Evolutionary conservation across 768 basidiomycete genomes (phyloP), one percentile per base, ranked within the genome.

Genomic region (Gymnopilus dilepis): DNA sequence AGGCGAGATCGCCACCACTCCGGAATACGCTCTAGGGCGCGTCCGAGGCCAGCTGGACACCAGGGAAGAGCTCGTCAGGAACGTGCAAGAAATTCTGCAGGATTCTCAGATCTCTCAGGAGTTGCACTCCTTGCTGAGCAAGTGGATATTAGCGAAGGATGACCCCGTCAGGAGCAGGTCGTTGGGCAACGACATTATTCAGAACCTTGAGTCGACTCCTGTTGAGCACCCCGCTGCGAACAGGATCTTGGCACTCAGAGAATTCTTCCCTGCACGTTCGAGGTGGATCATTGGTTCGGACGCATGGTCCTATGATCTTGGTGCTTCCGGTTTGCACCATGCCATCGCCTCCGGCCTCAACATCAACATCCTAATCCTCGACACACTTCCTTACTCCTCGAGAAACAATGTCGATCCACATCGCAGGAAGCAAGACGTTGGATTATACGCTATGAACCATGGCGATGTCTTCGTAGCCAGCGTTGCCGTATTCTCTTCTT

Each of bases 261-360:
- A 84, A 19, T 84, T 88, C 66, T 86, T 97, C 67, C 78, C 85
- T 41, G 78, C 87, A 7, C 80, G 80, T 37, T 95, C 93, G 6
- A 83, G 92, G 60, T 99, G 97, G 97, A 99, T 99, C 74, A 91
- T 99, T 67, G 95, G 97, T 19, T 98, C 96, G 19, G 97, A 99
- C 72, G 92, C 94, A 0, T 99, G 97, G 97, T 91, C 96, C 0
- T 94, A 97, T 73, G 97, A 99, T 75, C 86, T 99, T 41, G 97
- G 97, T 41, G 87, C 94, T 2, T 97, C 95, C 1, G 97, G 97
- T 50, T 80, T 99, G 38, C 97, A 99, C 73, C 97, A 99, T 67
- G 88, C 89, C 69, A 91, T 99, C 57, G 88, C 95, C 19, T 97
- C 95, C 6, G 87, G 90, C 19, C 84, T 95, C 59, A 90, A 99